Evolutionary conservation across 1,139 yeast genomes (phyloP).

Genomic region (Meyerozyma sp.): DNA sequence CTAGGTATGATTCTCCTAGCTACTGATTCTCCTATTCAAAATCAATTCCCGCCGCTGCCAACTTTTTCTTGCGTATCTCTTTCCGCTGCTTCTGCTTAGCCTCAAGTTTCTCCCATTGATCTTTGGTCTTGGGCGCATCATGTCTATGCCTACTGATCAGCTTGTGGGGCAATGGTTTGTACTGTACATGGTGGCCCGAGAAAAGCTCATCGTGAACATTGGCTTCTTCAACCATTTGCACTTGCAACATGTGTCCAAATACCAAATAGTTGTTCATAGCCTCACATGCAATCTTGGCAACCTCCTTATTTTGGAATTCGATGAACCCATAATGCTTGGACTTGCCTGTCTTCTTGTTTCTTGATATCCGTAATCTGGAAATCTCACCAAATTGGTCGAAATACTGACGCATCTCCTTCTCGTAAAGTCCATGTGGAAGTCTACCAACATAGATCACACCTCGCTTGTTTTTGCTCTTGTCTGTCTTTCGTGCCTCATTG

Average conservation of each 20-base stretch:
- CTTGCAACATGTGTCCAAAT: slow-evolving; percentile 76
- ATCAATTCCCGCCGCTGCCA: slow-evolving; percentile 2
- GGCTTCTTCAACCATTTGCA: slow-evolving; percentile 49
- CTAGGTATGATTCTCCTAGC: no score
- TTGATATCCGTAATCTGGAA: slow-evolving; percentile 69
- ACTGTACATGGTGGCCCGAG: slow-evolving; percentile 50
- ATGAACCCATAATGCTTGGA: slow-evolving; percentile 91
- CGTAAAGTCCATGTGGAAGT: slow-evolving; percentile 89
- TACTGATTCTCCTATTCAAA: slow-evolving; percentile 2
- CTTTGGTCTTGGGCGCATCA: slow-evolving; percentile 52
- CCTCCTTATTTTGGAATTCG: slow-evolving; percentile 69
- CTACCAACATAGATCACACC: slow-evolving; percentile 89
- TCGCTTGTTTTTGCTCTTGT: slow-evolving; percentile 22
- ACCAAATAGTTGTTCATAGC: slow-evolving; percentile 92
- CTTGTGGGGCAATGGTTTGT: slow-evolving; percentile 59
- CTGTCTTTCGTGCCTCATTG: slow-evolving; percentile 5
- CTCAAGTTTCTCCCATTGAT: slow-evolving; percentile 51
- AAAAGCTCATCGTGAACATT: slow-evolving; percentile 43
- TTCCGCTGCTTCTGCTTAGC: slow-evolving; percentile 8
- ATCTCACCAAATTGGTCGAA: slow-evolving; percentile 88
- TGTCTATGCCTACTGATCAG: slow-evolving; percentile 49
- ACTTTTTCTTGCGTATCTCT: background rate
- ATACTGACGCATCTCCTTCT: slow-evolving; percentile 71
- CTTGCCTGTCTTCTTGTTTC: slow-evolving; percentile 87
- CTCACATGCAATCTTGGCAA: slow-evolving; percentile 85